Evolutionary conservation across 768 basidiomycete genomes (phyloP).

Genomic region (Tephrocybe sp.): DNA sequence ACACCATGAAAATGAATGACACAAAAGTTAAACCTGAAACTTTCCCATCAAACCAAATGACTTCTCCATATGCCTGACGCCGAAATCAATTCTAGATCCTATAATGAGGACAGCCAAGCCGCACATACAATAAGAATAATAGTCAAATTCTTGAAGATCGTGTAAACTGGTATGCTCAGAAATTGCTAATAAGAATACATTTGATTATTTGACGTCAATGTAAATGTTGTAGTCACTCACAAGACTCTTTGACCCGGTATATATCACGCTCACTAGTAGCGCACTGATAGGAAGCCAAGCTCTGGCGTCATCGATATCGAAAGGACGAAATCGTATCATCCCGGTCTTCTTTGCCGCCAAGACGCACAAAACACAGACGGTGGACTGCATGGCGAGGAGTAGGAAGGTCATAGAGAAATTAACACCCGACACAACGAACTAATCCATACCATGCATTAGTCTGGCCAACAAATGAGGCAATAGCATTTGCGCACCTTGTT

Average conservation of each 20-base stretch:
- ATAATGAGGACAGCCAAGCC: neutral
- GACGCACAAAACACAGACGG: slow-evolving; percentile 85
- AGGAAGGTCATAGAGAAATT: slow-evolving; percentile 98
- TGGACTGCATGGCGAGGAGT: slow-evolving; percentile 86
- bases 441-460: slow-evolving; percentile 3
- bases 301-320: slow-evolving; percentile 82
- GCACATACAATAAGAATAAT: slow-evolving; percentile 91
- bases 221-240: slow-evolving; percentile 49
- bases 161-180: slow-evolving; percentile 95
- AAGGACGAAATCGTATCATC: slow-evolving; percentile 82
- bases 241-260: slow-evolving; percentile 96
- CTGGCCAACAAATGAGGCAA: neutral
- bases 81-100: slow-evolving; percentile 3
- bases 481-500: slow-evolving; percentile 70
- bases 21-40: slow-evolving; percentile 86
- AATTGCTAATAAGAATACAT: slow-evolving; percentile 70
- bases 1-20: slow-evolving; percentile 90
- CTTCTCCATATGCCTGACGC: slow-evolving; percentile 90
- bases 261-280: slow-evolving; percentile 91
- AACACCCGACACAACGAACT: slow-evolving; percentile 94
- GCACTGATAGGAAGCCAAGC: slow-evolving; percentile 95
- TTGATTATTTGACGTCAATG: neutral
- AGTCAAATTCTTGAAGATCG: slow-evolving; percentile 99
- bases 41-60: slow-evolving; percentile 92
- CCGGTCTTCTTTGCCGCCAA: slow-evolving; percentile 68